phyloP scores from a whole-genome alignment of 2,329 filamentous ascomycete genomes.

The Nothophoma quercina region DNA sequence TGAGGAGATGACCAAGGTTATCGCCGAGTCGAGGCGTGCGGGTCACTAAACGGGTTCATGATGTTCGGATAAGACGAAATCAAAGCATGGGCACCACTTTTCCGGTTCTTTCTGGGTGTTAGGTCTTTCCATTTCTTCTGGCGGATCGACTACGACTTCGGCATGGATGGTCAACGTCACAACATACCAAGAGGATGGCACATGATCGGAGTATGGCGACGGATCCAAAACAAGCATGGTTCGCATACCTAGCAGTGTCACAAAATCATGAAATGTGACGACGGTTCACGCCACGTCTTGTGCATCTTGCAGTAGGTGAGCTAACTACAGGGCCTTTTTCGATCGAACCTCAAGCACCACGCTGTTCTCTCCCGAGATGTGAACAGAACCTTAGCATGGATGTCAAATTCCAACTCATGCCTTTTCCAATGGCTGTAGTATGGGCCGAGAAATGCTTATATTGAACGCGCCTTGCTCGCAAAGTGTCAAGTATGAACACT shows the following conservation, averaged over 20 bases:
- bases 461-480: constrained; percentile 41
- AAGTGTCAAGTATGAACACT: constrained; percentile 24
- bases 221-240: constrained; percentile 33
- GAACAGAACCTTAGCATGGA: constrained; percentile 78
- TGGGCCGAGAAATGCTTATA: constrained; percentile 98
- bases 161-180: constrained; percentile 28
- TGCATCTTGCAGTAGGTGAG: constrained; percentile 13
- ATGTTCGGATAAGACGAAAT: constrained; percentile 34
- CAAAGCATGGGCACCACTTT: constrained; percentile 39
- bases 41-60: constrained; percentile 64
- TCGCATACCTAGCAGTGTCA: constrained; percentile 47
- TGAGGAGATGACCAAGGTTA: constrained; percentile 97
- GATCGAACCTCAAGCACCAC: too few relatives aligned
- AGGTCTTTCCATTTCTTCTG: constrained; percentile 39
- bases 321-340: background rate
- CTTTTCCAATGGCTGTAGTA: constrained; percentile 79
- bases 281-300: constrained; percentile 44
- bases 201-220: constrained; percentile 46
- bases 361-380: too few relatives aligned
- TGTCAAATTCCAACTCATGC: constrained; percentile 99
- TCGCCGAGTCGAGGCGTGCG: constrained; percentile 89
- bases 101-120: constrained; percentile 47
- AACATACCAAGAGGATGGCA: constrained; percentile 41
- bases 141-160: constrained; percentile 42
- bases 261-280: constrained; percentile 48